These are phyloP conservation scores for Lumnitzera littorea DNA, from an alignment of 345 rosid genomes.

Conservation along the genomic window DNA sequence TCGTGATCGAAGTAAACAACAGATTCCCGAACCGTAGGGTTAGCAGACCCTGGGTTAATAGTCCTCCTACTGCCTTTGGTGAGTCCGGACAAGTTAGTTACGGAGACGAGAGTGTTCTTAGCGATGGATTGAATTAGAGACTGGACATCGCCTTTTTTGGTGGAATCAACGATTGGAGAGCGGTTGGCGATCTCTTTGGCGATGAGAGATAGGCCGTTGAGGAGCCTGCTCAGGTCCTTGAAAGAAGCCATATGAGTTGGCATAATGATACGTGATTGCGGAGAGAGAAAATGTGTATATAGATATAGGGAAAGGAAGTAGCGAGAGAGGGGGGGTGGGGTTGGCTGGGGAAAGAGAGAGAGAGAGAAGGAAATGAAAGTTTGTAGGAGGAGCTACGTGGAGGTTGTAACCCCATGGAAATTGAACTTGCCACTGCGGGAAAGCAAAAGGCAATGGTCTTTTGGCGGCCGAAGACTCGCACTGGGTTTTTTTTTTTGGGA, in stretches of 20 bases:
- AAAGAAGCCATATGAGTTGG: no score
- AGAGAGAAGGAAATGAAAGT: not conserved
- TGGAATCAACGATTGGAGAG: slow-evolving; percentile 32
- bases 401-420: slow-evolving; percentile 15
- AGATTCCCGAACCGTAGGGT: slow-evolving; percentile 41
- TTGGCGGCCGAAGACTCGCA: no score
- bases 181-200: not conserved
- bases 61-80: slow-evolving; percentile 47
- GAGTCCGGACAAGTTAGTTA: slow-evolving; percentile 76
- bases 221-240: no score
- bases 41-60: slow-evolving; percentile 38
- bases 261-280: no score
- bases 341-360: not conserved
- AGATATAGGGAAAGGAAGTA: no score
- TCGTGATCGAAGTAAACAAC: slow-evolving; percentile 43
- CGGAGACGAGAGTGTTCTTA: slow-evolving; percentile 57
- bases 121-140: slow-evolving; percentile 47
- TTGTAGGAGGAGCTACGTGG: slow-evolving; percentile 8
- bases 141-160: slow-evolving; percentile 48
- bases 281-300: no score
- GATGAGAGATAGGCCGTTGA: no score
- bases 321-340: not conserved
- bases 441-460: no score
- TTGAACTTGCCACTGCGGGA: no score
- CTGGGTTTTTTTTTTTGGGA: no score